phyloP scores from a whole-genome alignment of 305 asterid genomes.

The Rubia peregrina region DNA sequence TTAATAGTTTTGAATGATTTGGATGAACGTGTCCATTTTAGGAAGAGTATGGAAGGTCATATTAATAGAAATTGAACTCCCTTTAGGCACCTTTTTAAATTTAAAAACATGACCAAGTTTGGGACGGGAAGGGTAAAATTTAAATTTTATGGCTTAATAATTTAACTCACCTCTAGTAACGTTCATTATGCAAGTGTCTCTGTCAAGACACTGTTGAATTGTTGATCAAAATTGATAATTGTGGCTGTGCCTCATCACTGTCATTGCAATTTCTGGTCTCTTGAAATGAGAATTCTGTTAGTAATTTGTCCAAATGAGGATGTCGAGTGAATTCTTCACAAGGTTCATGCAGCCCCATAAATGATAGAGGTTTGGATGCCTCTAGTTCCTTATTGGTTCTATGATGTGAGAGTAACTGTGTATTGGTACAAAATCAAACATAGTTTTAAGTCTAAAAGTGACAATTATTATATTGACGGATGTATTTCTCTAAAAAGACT shows the following conservation, averaged over 20 bases:
- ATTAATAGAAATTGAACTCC: background rate
- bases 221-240: background rate
- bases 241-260: background rate
- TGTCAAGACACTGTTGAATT: background rate
- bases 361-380: slow-evolving; percentile 3
- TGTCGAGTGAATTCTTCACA: background rate
- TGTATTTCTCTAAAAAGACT: background rate
- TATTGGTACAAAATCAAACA: background rate
- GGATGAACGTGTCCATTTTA: background rate
- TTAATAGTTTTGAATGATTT: background rate
- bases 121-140: background rate
- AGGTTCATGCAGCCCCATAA: background rate
- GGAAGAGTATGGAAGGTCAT: background rate
- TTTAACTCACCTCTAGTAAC: background rate
- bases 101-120: background rate
- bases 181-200: background rate
- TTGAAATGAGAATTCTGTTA: background rate
- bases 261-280: background rate
- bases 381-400: background rate
- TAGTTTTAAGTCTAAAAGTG: slow-evolving; percentile 4
- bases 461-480: slow-evolving; percentile 12
- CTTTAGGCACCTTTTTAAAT: background rate
- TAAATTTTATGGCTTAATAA: background rate
- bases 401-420: background rate
- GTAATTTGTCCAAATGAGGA: background rate